Evolutionary conservation across 805 yeast genomes (phyloP), one percentile per base, ranked within the genome.

Genomic region (Isabelozyma rhagii): DNA sequence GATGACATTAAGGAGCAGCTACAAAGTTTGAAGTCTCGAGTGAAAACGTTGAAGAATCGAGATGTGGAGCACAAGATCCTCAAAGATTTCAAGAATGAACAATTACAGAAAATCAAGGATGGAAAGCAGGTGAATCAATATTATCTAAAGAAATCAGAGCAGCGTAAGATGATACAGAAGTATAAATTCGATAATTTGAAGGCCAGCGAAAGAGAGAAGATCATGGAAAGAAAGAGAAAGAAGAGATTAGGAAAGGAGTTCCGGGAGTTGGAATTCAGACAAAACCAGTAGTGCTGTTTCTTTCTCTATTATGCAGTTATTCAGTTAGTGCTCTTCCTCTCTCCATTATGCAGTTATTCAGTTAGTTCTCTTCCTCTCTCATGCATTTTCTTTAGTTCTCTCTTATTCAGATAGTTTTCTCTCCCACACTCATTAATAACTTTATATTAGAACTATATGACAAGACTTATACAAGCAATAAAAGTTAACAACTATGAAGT

Each of bases 221-320:
- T 83, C 39, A 81, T 88, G 82, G 94, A 87, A 71, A 83, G 93
- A 71, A 91, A 85, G 83, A 82, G 93, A 66, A 88, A 85, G 87
- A 86, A 82, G 78, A 82, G 84, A 72, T 74, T 84, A 69, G 92
- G 96, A 65, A 82, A 84, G 69, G 96, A 89, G 68, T 85, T 90
- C 76, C 78, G 75, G 58, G 74, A 72, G 57, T 67, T 74, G 62
- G 78, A 74, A 55, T 73, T 71, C 55, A 59, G 56, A 34, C 15
- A 36, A 9, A n/a, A 31, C 36, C 36, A 31, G n/a, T 31, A 31
- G 36, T 21, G 25, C 25, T 5, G 5, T 21, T 6, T 5, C 25
- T 21, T 21, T 21, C 25, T 21, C 25, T 21, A 5, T 21, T 21
- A 5, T 15, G 17, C 3, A 21, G 25, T 21, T 6, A 5, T 21